Conservation (phyloP, 2,329 filamentous ascomycete genomes). For the Cladophialophora bantiana region DNA sequence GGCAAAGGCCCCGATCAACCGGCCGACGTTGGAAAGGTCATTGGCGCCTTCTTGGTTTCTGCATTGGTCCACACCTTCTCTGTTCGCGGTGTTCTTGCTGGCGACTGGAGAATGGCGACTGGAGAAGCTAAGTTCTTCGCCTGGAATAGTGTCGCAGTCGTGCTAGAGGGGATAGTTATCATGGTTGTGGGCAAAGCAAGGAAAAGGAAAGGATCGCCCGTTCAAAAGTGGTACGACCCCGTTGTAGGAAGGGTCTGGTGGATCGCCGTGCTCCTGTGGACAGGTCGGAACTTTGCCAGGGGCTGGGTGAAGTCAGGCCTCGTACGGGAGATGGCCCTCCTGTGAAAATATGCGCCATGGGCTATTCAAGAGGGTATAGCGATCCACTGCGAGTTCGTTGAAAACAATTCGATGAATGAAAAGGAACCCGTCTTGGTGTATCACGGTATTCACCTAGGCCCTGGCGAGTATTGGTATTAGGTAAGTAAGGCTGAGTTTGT, state of each 20-base stretch:
- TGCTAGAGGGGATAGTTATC: conserved; percentile 42
- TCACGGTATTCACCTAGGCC: too few species aligned
- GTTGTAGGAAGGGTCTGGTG: conserved; percentile 52
- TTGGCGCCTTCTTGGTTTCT: conserved; percentile 52
- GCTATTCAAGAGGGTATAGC: too few species aligned
- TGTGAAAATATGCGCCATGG: conserved; percentile 7
- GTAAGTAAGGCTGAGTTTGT: too few species aligned
- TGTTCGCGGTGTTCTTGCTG: conserved; percentile 50
- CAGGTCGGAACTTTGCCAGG: conserved; percentile 52
- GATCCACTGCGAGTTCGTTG: too few species aligned
- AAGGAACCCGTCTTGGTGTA: too few species aligned
- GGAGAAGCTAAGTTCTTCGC: conserved; percentile 47
- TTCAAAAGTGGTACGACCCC: conserved; percentile 44
- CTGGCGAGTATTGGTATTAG: too few species aligned
- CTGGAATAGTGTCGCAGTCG: conserved; percentile 45
- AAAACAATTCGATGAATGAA: too few species aligned
- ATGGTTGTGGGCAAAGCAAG: conserved; percentile 37
- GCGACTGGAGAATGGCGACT: conserved; percentile 44
- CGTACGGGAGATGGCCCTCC: conserved; percentile 48
- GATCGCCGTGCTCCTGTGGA: conserved; percentile 49
- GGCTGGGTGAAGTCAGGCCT: conserved; percentile 53
- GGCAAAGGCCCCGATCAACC: conserved; percentile 46
- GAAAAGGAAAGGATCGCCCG: conserved; percentile 28
- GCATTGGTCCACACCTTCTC: conserved; percentile 53
- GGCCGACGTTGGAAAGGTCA: conserved; percentile 53